A percentile compares a stretch with the other conserved stretches of the same genome.
These are phyloP conservation scores for Galerina sulciceps DNA, from an alignment of 768 basidiomycete genomes.

Conservation along the genomic window DNA sequence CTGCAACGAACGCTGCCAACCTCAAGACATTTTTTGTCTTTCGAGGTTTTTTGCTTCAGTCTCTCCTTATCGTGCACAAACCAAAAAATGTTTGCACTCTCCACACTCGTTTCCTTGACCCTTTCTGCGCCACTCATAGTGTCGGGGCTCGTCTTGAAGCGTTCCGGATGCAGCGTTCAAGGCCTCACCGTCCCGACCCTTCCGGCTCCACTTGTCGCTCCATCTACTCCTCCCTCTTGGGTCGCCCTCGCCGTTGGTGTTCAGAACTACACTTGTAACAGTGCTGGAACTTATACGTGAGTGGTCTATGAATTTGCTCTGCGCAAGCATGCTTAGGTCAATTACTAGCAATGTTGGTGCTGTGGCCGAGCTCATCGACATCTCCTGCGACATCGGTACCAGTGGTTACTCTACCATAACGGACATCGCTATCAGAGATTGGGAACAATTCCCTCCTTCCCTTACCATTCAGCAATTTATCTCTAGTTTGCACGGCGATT, in stretches of 20 bases:
- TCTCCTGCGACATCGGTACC: constrained; percentile 47
- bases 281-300: constrained; percentile 49
- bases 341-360: constrained; percentile 48
- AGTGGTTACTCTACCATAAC: constrained; percentile 30
- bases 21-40: constrained; percentile 20
- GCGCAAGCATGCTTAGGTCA: not conserved
- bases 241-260: constrained; percentile 51
- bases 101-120: constrained; percentile 18
- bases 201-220: constrained; percentile 36
- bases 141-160: constrained; percentile 15
- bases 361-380: constrained; percentile 58
- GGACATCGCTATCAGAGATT: constrained; percentile 23
- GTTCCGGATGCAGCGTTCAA: constrained; percentile 28
- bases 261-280: constrained; percentile 60
- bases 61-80: not conserved
- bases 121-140: constrained; percentile 12
- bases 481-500: constrained; percentile 9
- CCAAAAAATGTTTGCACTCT: constrained; percentile 16
- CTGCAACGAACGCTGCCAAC: not conserved
- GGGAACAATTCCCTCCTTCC: constrained; percentile 22
- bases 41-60: constrained; percentile 8
- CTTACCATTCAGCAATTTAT: constrained; percentile 22
- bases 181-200: constrained; percentile 23
- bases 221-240: constrained; percentile 37
- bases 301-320: constrained; percentile 12